Conservation (phyloP, 805 yeast species). For the Scheffersomyces lignosus region DNA sequence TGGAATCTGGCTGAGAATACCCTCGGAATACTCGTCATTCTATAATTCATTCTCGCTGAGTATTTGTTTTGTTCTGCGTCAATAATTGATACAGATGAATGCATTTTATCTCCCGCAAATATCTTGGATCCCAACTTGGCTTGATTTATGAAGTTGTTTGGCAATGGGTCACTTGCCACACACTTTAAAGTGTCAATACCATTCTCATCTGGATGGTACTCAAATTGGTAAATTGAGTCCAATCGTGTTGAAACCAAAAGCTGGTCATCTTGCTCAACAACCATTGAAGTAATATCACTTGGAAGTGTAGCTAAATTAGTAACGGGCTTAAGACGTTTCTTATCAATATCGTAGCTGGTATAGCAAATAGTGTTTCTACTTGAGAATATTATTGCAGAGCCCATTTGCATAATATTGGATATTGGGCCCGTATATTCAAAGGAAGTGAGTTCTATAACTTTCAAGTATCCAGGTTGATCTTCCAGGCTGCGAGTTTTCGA, state of each 20-base stretch:
- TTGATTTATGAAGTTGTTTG: slow-evolving; percentile 34
- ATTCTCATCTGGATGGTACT: slow-evolving; percentile 8
- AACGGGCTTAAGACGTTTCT: slow-evolving; percentile 31
- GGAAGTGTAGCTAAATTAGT: slow-evolving; percentile 23
- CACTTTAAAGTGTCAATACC: slow-evolving; percentile 12
- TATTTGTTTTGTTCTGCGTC: slow-evolving; percentile 10
- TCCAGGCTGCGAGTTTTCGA: slow-evolving; percentile 14
- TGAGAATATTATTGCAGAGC: slow-evolving; percentile 31
- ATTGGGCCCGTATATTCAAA: slow-evolving; percentile 34
- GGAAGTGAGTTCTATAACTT: slow-evolving; percentile 30
- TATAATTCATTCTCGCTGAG: slow-evolving; percentile 12
- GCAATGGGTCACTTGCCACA: slow-evolving; percentile 29
- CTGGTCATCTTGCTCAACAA: slow-evolving; percentile 15
- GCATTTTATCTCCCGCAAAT: slow-evolving; percentile 36
- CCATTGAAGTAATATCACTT: slow-evolving; percentile 29
- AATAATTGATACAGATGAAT: slow-evolving; percentile 30
- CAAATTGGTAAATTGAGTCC: slow-evolving; percentile 36
- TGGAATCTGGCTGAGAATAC: slow-evolving; percentile 24
- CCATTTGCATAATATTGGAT: slow-evolving; percentile 34
- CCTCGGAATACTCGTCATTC: slow-evolving; percentile 32
- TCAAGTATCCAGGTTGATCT: slow-evolving; percentile 13
- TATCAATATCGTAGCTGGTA: slow-evolving; percentile 33
- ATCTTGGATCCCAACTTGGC: slow-evolving; percentile 19
- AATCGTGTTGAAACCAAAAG: slow-evolving; percentile 29
- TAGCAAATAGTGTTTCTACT: slow-evolving; percentile 28